Percentiles rank a stretch among this genome's conserved stretches.
These are phyloP conservation scores for Chrysoporthe austroafricana DNA, from an alignment of 2,329 filamentous ascomycete species.

Conservation along the genomic window DNA sequence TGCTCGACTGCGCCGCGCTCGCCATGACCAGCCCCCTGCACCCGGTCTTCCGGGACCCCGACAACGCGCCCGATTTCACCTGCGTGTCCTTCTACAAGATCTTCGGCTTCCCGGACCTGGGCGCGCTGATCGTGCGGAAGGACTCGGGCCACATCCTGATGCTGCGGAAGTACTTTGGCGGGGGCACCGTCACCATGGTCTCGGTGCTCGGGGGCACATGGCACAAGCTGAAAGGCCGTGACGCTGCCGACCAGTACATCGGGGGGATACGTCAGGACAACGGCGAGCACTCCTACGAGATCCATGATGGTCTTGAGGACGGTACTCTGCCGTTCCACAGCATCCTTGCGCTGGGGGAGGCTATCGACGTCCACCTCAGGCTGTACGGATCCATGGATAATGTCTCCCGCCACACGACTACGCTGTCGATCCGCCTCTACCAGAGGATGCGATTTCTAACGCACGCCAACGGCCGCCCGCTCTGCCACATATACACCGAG, in stretches of 20 bases:
- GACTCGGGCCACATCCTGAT: conserved; percentile 59
- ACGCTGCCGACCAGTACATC: conserved; percentile 32
- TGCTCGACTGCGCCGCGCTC: conserved; percentile 66
- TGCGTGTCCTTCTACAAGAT: conserved; percentile 68
- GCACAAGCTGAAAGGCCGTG: conserved; percentile 56
- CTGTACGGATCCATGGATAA: conserved; percentile 63
- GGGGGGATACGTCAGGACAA: conserved; percentile 16
- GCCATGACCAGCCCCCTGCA: conserved; percentile 65
- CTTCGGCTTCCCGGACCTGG: conserved; percentile 69
- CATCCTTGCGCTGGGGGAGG: conserved; percentile 80
- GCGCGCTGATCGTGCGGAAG: conserved; percentile 61
- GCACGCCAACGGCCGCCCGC: conserved; percentile 56
- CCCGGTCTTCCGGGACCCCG: conserved; percentile 51
- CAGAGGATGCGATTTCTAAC: conserved; percentile 50
- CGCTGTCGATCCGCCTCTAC: conserved; percentile 55
- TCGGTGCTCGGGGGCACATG: conserved; percentile 54
- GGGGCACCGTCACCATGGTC: conserved; percentile 68
- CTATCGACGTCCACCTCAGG: conserved; percentile 68
- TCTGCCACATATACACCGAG: conserved; percentile 61
- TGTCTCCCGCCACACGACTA: conserved; percentile 61
- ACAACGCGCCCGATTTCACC: conserved; percentile 62
- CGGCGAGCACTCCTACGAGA: conserved; percentile 40
- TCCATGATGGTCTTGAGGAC: conserved; percentile 68
- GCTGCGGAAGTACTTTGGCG: conserved; percentile 66
- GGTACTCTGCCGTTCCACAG: conserved; percentile 89